Conservation (phyloP, 257 asterid genomes). For the Phtheirospermum japonicum region DNA sequence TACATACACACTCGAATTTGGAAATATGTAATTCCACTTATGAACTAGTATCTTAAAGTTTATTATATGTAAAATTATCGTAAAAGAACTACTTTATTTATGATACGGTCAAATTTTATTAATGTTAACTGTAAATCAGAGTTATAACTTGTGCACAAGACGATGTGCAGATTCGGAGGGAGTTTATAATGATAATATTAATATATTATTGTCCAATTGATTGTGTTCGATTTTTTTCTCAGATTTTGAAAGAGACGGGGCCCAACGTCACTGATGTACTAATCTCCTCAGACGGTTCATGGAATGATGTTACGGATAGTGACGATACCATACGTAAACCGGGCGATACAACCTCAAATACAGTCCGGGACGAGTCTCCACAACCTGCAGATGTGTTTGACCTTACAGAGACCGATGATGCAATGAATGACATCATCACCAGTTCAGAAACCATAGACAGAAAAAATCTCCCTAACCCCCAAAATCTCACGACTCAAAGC, state of each 20-base stretch:
- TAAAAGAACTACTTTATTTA: background rate
- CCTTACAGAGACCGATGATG: constrained; percentile 59
- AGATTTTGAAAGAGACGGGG: constrained; percentile 74
- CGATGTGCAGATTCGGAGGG: no score
- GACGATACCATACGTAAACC: constrained; percentile 42
- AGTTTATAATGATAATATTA: no score
- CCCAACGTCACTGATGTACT: constrained; percentile 50
- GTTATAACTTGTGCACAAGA: no score
- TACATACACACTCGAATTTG: constrained; percentile 6
- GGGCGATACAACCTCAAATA: constrained; percentile 33
- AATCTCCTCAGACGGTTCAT: constrained; percentile 78
- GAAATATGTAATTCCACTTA: background rate
- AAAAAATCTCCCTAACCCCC: constrained; percentile 28
- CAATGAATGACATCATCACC: constrained; percentile 24
- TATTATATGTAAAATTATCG: background rate
- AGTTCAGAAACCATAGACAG: constrained; percentile 40
- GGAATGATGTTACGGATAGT: constrained; percentile 54
- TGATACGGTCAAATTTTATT: no score
- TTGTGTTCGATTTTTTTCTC: constrained; percentile 24
- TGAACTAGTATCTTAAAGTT: background rate
- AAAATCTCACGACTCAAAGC: constrained; percentile 31
- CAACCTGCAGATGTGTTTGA: constrained; percentile 48
- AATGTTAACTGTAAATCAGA: no score
- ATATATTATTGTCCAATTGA: background rate
- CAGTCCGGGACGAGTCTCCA: constrained; percentile 32